A percentile compares a stretch with the other conserved stretches of the same genome.
These are phyloP conservation scores for Penicillium sp. DNA, from an alignment of 2,329 filamentous ascomycete genomes.

Conservation along the genomic window DNA sequence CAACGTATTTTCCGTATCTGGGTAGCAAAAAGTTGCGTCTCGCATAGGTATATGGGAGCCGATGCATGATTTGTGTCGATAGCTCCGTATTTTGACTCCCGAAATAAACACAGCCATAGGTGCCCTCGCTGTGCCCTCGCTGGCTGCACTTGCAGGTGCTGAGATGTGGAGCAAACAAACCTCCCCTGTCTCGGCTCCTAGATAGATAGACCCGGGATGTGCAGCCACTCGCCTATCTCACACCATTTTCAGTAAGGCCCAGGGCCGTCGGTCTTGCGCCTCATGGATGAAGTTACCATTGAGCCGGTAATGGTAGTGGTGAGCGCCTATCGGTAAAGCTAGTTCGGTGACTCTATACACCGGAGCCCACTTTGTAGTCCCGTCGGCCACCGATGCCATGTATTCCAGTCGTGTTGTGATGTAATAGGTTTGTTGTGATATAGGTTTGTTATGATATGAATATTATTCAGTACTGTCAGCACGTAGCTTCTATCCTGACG, in stretches of 20 bases:
- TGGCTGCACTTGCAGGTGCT: constrained; percentile 1
- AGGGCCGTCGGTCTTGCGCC: not conserved
- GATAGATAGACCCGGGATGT: not conserved
- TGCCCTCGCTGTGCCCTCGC: not conserved
- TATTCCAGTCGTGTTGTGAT: no score
- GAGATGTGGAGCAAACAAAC: not conserved
- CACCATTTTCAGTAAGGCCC: not conserved
- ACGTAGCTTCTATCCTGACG: not conserved
- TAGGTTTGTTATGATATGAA: not conserved
- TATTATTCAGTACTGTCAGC: not conserved
- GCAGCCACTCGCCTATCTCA: not conserved
- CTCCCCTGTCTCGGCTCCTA: not conserved
- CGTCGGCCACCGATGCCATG: no score
- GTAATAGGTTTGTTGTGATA: no score
- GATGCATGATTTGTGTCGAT: not conserved
- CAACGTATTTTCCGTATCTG: not conserved
- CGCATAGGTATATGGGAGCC: not conserved
- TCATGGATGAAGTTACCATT: not conserved
- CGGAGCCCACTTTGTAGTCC: not conserved
- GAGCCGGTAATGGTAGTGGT: not conserved
- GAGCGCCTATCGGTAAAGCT: not conserved
- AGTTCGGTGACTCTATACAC: not conserved
- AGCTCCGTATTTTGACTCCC: not conserved
- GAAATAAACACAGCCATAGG: not conserved
- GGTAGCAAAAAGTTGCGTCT: not conserved